Evolutionary conservation across 1,284 basidiomycete species (phyloP), one percentile per base, ranked within the genome.

Genomic region (Agroathelia rolfsii): DNA sequence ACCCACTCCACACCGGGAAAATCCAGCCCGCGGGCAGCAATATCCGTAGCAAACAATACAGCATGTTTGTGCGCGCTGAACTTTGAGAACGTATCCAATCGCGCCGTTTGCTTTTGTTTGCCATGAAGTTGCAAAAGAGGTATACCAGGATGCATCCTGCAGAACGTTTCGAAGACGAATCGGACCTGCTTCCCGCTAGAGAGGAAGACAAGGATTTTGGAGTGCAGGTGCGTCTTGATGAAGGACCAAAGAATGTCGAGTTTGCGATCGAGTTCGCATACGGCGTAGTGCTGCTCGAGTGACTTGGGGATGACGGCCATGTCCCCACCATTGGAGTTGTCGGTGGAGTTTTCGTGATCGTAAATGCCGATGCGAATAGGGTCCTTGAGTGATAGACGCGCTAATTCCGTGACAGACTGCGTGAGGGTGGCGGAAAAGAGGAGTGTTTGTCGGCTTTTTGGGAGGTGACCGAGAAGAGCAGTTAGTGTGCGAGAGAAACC

Each of bases 1-100:
- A 99, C 94, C 94, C 95, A 98, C 55, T 96, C 89, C 16, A 99
- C 82, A 0, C 86, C 75, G 3, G 95, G 93, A 55, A 99, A 98
- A 59, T 99, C 95, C 38, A 99, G 69, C 9, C 94, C 94, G 36
- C 95, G 78, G 3, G 94, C 92, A 16, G 95, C 94, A 44, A 98
- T 85, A 54, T 99, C 94, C n/a, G 94, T 99, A 20, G 90, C 89
- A 49, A 96, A 81, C 21, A 95, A 65, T 4, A 93, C 72, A 1
- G 87, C 82, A 40, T 87, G 75, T 43, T 80, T 78, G 34, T 78
- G 78, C 1, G 72, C 63, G 2, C 80, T 82, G 59, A 93, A 96
- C 34, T 78, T 77, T 41, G 75, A 68, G 53, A 89, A 94, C 56
- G 84, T 84, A 32, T 71, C 66, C 37, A 97, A 61, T 25, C 95